Conservation (phyloP, 2,329 filamentous ascomycete species). For the Fusarium euwallaceae region DNA sequence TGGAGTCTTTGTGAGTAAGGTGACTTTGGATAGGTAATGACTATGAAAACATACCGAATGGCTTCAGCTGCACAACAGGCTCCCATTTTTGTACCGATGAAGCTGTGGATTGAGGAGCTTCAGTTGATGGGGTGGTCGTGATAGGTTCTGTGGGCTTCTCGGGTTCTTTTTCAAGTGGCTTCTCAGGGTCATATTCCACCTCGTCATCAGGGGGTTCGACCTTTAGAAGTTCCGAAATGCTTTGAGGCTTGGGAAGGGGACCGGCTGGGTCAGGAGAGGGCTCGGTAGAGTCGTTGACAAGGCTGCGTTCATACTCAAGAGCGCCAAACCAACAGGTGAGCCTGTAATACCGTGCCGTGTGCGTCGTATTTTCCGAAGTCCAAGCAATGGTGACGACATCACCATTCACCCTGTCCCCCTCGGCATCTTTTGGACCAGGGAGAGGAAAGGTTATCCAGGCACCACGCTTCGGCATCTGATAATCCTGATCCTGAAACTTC, state of each 20-base stretch:
- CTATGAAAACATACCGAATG: not conserved
- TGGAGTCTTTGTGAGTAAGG: not conserved
- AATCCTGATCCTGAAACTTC: not conserved
- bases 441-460: not conserved
- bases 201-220: not conserved
- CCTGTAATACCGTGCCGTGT: not conserved
- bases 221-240: not conserved
- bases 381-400: not conserved
- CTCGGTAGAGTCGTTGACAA: no score
- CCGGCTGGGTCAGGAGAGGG: no score
- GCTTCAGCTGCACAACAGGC: not conserved
- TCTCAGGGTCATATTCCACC: not conserved
- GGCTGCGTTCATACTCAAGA: no score
- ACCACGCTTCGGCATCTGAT: not conserved
- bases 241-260: no score
- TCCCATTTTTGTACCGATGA: not conserved
- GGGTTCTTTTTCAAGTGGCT: not conserved
- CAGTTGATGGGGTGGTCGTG: not conserved
- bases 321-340: not conserved
- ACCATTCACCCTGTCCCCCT: not conserved
- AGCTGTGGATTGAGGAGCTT: no score
- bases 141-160: not conserved
- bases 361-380: not conserved
- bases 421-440: not conserved
- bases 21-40: not conserved